A percentile compares a stretch with the other conserved stretches of the same genome.
Evolutionary conservation across 2,329 filamentous ascomycete genomes (phyloP).

Genomic region (Colletotrichum tropicale): DNA sequence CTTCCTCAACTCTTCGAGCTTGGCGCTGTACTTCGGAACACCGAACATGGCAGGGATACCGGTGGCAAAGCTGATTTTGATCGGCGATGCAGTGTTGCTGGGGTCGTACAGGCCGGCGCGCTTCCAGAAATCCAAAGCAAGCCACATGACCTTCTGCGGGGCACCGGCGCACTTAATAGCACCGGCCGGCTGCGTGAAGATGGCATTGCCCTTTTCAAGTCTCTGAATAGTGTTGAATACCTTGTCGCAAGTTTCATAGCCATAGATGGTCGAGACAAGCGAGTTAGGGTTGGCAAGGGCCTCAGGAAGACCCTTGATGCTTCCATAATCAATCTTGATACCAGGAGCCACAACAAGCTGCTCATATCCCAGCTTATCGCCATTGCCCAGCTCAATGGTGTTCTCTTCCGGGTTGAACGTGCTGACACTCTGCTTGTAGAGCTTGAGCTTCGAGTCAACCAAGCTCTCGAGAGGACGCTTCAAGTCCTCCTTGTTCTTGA

Average conservation of each 20-base stretch:
- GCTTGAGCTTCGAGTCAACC: constrained; percentile 64
- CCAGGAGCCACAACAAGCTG: constrained; percentile 68
- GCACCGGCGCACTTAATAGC: constrained; percentile 66
- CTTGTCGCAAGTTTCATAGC: constrained; percentile 60
- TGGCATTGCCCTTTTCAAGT: constrained; percentile 53
- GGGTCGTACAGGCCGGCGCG: constrained; percentile 53
- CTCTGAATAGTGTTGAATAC: constrained; percentile 52
- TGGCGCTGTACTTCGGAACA: constrained; percentile 62
- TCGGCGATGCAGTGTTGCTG: constrained; percentile 40
- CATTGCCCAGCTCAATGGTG: constrained; percentile 56
- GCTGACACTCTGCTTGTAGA: constrained; percentile 59
- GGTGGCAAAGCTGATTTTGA: constrained; percentile 61
- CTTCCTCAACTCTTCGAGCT: constrained; percentile 56
- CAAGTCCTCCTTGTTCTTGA: constrained; percentile 66
- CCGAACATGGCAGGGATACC: constrained; percentile 63
- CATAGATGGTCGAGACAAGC: constrained; percentile 61
- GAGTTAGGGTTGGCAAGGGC: constrained; percentile 53
- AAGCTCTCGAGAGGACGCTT: constrained; percentile 53
- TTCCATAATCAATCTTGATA: constrained; percentile 54
- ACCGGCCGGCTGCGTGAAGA: constrained; percentile 65
- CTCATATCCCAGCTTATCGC: constrained; percentile 64
- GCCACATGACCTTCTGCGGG: constrained; percentile 67
- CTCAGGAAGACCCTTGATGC: constrained; percentile 60
- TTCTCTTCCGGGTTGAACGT: constrained; percentile 62
- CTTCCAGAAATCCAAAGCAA: constrained; percentile 65